These are phyloP conservation scores for Fusarium longipes DNA, from an alignment of 2,329 filamentous ascomycete species.

Conservation along the genomic window DNA sequence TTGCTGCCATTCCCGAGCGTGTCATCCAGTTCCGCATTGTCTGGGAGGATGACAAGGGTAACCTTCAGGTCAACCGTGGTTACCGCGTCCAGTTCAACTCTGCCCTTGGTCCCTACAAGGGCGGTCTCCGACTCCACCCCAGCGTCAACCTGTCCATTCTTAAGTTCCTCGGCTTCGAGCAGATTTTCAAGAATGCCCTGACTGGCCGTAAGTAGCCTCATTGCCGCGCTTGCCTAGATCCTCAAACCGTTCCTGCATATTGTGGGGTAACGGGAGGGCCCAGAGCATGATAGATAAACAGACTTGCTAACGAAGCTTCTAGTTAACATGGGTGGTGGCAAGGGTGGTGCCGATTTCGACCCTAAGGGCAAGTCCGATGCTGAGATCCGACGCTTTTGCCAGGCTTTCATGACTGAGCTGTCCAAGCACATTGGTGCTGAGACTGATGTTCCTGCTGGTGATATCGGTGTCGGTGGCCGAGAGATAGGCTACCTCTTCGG, in stretches of 20 bases:
- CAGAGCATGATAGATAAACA: constrained; percentile 4
- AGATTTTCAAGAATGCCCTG: constrained; percentile 99
- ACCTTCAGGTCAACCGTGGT: constrained; percentile 91
- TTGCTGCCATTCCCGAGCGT: constrained; percentile 92
- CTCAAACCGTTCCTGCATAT: constrained; percentile 29
- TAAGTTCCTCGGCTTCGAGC: constrained; percentile 99
- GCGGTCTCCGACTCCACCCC: constrained; percentile 94
- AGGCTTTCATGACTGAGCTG: constrained; percentile 95
- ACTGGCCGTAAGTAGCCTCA: constrained; percentile 78
- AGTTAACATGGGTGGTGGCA: constrained; percentile 88
- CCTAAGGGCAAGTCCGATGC: constrained; percentile 98
- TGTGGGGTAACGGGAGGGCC: constrained; percentile 14
- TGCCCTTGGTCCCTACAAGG: constrained; percentile 97
- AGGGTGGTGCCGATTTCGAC: constrained; percentile 98
- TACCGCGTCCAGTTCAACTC: constrained; percentile 99
- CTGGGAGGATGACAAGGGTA: constrained; percentile 94
- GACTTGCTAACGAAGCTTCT: constrained; percentile 30
- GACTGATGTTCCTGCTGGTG: constrained; percentile 95
- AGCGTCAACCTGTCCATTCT: constrained; percentile 83
- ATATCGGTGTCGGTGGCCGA: constrained; percentile 91
- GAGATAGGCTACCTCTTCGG: constrained; percentile 97
- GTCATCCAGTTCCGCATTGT: constrained; percentile 96
- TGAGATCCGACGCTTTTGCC: constrained; percentile 98
- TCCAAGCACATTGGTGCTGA: constrained; percentile 96
- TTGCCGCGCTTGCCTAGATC: not conserved